Evolutionary conservation across 768 basidiomycete genomes (phyloP), one percentile per base, ranked within the genome.

Genomic region (Lenzites betulinus): DNA sequence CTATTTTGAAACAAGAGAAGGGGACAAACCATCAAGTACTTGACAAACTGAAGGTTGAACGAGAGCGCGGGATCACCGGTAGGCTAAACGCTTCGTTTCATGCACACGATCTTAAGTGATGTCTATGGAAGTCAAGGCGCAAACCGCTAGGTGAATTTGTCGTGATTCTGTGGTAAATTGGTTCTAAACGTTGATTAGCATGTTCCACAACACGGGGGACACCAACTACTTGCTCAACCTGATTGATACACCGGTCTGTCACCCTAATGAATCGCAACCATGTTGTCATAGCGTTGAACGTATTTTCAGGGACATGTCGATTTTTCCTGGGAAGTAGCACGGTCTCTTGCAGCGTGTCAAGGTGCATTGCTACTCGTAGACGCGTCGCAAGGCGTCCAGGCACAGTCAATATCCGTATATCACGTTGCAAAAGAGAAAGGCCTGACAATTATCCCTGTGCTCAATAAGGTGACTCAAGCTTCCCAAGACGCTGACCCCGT

Each of bases 301-400:
- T 16, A 15, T 18, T 51, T 35, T 8, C 64, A 91, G 85, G 95
- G 97, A 1, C 97, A 99, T 75, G 97, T 98, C 38, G 97, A 99
- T 77, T 99, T 99, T 75, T 84, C 93, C 59, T 97, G 94, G 87
- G 96, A 98, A 74, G 93, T 99, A 35, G 90, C 93, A 16, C 84
- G 97, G 49, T 94, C 92, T 26, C 76, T 98, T 41, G 88, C 93
- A 3, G 94, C 96, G 33, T 97, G 92, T 65, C 92, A 99, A 76
- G 97, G 97, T 9, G 96, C 93, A 3, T 60, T 88, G 25, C 69
- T 83, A 9, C 76, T 98, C 67, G 95, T 98, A 2, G 97, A 99
- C 70, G 93, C 93, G n/a, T 93, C 92, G 53, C 95, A 96, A 78
- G 97, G 97, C 18, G 88, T 99, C 8, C 97, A 99, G 74, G 97